Percentiles rank a stretch among this genome's conserved stretches.
These are phyloP conservation scores for Fomitopsis schrenkii DNA, from an alignment of 1,284 basidiomycete species.

Conservation along the genomic window DNA sequence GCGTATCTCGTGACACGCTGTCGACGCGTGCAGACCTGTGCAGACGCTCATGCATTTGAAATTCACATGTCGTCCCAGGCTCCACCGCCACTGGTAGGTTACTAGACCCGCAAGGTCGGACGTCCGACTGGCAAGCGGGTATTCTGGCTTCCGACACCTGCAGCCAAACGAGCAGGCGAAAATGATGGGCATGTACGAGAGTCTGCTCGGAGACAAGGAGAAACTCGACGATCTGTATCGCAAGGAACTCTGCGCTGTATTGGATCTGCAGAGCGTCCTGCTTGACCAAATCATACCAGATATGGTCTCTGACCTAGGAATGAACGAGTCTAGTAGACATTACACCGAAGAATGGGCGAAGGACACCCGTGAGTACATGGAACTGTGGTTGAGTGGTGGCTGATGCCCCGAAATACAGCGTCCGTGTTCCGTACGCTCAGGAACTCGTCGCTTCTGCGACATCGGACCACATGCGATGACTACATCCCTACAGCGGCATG, in stretches of 20 bases:
- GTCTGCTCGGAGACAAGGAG: neutral
- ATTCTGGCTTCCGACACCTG: too few relatives aligned
- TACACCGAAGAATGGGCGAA: slow-evolving; percentile 25
- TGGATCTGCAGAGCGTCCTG: neutral
- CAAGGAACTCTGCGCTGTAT: neutral
- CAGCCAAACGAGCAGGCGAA: neutral
- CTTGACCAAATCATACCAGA: neutral
- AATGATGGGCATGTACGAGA: neutral
- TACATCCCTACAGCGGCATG: slow-evolving; percentile 47
- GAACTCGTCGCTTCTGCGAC: neutral
- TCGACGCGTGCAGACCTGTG: neutral
- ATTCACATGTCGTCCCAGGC: neutral
- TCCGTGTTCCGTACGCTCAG: slow-evolving; percentile 62
- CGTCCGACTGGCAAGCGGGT: neutral
- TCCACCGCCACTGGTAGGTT: neutral
- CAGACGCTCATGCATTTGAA: neutral
- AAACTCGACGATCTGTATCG: neutral
- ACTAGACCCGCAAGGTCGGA: neutral
- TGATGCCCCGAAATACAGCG: slow-evolving; percentile 39
- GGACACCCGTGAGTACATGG: slow-evolving; percentile 39
- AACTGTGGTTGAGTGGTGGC: slow-evolving; percentile 30
- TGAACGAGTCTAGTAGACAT: neutral
- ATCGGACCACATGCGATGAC: neutral
- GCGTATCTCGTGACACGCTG: neutral
- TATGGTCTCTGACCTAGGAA: neutral